These are phyloP conservation scores for Andrographis paniculata DNA, from an alignment of 305 asterid genomes.

Conservation along the genomic window DNA sequence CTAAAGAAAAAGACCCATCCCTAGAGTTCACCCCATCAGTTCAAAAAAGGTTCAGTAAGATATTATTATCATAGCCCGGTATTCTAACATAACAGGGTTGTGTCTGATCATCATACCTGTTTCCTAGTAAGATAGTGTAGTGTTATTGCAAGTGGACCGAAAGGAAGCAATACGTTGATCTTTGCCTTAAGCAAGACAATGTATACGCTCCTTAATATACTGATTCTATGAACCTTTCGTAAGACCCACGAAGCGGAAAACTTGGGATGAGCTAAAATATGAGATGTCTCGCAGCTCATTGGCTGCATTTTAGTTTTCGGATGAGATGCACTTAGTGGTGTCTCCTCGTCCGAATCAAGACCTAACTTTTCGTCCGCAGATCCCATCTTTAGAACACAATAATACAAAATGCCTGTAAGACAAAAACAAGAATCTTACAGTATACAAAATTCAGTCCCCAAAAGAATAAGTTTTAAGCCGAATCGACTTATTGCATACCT, in stretches of 20 bases:
- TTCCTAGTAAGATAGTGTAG: constrained; percentile 62
- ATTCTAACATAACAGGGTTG: background rate
- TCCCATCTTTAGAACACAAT: constrained; percentile 42
- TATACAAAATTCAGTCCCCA: background rate
- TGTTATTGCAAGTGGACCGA: constrained; percentile 82
- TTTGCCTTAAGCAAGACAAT: constrained; percentile 68
- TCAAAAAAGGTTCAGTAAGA: background rate
- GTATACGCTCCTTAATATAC: constrained; percentile 61
- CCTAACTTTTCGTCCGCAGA: constrained; percentile 47
- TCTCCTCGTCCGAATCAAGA: constrained; percentile 69
- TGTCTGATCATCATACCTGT: constrained; percentile 44
- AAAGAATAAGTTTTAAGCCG: background rate
- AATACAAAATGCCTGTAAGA: background rate
- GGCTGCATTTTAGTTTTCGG: constrained; percentile 40
- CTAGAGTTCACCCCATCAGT: constrained; percentile 24
- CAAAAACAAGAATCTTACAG: background rate
- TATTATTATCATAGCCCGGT: background rate
- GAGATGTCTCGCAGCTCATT: constrained; percentile 45
- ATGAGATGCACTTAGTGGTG: constrained; percentile 45
- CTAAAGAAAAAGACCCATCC: constrained; percentile 92
- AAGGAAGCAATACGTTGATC: constrained; percentile 81
- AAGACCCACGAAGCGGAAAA: constrained; percentile 41
- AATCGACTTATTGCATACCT: constrained; percentile 1
- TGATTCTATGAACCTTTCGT: constrained; percentile 39
- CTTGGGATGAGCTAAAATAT: constrained; percentile 29